phyloP scores from a whole-genome alignment of 441 rosid genomes.

The Gossypium trilobum region DNA sequence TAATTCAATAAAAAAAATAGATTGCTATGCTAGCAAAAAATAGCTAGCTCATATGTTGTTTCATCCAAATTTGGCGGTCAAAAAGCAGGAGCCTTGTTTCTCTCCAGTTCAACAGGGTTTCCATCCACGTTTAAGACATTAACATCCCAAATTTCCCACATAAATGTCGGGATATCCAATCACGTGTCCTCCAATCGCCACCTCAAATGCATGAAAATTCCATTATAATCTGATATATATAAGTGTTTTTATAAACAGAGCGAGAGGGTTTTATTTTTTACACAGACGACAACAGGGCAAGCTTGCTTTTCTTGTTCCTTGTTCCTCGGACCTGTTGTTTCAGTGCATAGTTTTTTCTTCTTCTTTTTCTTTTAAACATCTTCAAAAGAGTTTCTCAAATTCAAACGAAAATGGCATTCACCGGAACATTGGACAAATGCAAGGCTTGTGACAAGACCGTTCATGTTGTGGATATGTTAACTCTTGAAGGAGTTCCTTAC shows the following conservation, averaged over 20 bases:
- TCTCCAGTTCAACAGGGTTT: slow-evolving; percentile 32
- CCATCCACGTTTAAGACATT: slow-evolving; percentile 25
- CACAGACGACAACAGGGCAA: slow-evolving; percentile 22
- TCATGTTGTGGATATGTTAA: slow-evolving; percentile 67
- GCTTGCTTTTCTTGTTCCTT: background rate
- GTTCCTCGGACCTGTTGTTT: slow-evolving; percentile 20
- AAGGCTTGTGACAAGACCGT: slow-evolving; percentile 88
- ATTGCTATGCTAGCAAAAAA: background rate
- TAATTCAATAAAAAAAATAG: no score
- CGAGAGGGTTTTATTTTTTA: slow-evolving; percentile 20
- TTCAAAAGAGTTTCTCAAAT: slow-evolving; percentile 10
- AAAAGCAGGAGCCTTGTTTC: slow-evolving; percentile 34
- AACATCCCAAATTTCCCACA: slow-evolving; percentile 26
- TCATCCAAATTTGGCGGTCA: slow-evolving; percentile 28
- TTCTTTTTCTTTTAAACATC: background rate
- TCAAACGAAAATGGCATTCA: slow-evolving; percentile 49
- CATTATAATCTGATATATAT: slow-evolving; percentile 16
- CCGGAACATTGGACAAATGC: slow-evolving; percentile 89
- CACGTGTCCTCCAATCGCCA: slow-evolving; percentile 22
- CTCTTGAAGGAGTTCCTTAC: slow-evolving; percentile 80
- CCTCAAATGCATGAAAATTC: no score
- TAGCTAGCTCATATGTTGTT: background rate
- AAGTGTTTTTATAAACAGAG: slow-evolving; percentile 24
- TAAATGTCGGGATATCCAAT: slow-evolving; percentile 35
- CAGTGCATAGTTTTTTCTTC: background rate